phyloP scores from a whole-genome alignment of 2,329 filamentous ascomycete genomes.

The Cercospora sesami region DNA sequence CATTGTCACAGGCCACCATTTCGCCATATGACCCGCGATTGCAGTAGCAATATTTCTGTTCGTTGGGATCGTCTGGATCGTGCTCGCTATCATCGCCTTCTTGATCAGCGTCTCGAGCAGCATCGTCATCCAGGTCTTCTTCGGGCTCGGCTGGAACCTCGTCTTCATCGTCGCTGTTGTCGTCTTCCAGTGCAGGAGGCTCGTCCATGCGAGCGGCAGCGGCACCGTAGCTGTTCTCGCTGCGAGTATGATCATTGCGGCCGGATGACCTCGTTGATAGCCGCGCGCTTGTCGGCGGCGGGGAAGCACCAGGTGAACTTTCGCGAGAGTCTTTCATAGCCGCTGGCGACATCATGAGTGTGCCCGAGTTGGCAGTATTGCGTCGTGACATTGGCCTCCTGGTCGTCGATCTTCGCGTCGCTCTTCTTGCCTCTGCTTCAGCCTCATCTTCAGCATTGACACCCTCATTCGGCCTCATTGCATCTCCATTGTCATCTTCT shows the following conservation, averaged over 20 bases:
- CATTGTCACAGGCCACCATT: conserved; percentile 69
- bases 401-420: conserved; percentile 20
- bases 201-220: conserved; percentile 11
- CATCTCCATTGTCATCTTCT: conserved; percentile 7
- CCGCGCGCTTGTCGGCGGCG: conserved; percentile 25
- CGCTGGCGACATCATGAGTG: conserved; percentile 25
- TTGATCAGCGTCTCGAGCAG: conserved; percentile 13
- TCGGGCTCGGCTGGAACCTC: conserved; percentile 16
- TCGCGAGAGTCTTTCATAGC: conserved; percentile 19
- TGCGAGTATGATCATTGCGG: conserved; percentile 14
- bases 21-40: conserved; percentile 65
- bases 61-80: conserved; percentile 52
- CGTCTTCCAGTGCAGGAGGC: conserved; percentile 15
- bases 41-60: conserved; percentile 66
- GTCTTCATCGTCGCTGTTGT: conserved; percentile 11
- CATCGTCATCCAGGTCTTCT: conserved; percentile 30
- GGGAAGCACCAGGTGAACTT: conserved; percentile 23
- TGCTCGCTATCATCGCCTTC: conserved; percentile 32
- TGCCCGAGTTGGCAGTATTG: conserved; percentile 24
- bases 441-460: conserved; percentile 15
- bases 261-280: conserved; percentile 19
- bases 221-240: conserved; percentile 13
- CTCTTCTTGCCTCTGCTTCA: conserved; percentile 19
- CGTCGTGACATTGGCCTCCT: conserved; percentile 25
- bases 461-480: conserved; percentile 11